These are phyloP conservation scores for Sarocladium brachiariae DNA, from an alignment of 2,329 filamentous ascomycete genomes.

Conservation along the genomic window DNA sequence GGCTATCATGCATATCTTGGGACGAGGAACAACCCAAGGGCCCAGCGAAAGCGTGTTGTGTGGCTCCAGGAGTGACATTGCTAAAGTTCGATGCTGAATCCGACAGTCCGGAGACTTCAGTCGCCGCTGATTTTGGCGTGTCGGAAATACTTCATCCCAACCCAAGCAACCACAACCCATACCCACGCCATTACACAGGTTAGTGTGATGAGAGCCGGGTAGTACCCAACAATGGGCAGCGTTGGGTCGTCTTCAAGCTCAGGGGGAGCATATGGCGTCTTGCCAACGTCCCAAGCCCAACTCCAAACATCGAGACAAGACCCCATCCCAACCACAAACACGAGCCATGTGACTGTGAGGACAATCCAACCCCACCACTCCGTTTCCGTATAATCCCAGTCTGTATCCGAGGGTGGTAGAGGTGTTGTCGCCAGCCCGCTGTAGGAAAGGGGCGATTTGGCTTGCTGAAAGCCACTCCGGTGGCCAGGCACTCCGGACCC, in stretches of 20 bases:
- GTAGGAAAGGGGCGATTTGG: slow-evolving; percentile 55
- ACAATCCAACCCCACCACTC: slow-evolving; percentile 99
- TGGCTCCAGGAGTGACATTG: not conserved
- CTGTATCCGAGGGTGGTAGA: slow-evolving; percentile 40
- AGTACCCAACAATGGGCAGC: slow-evolving; percentile 92
- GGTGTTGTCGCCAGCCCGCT: slow-evolving; percentile 44
- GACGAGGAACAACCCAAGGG: too few relatives aligned
- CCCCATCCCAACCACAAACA: slow-evolving; percentile 95
- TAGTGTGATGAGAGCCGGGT: slow-evolving; percentile 86
- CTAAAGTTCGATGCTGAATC: not conserved
- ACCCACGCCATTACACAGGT: slow-evolving; percentile 98
- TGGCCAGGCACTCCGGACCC: slow-evolving; percentile 34
- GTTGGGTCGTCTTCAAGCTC: slow-evolving; percentile 94
- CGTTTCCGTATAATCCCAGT: slow-evolving; percentile 90
- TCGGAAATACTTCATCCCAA: slow-evolving; percentile 98
- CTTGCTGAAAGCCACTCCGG: slow-evolving; percentile 42
- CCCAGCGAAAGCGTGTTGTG: not conserved
- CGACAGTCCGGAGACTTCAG: slow-evolving; percentile 25
- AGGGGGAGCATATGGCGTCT: slow-evolving; percentile 89
- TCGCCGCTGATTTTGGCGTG: slow-evolving; percentile 82
- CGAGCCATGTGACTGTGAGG: slow-evolving; percentile 82
- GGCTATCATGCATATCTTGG: not conserved
- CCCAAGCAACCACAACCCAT: slow-evolving; percentile 95
- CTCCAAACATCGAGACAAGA: slow-evolving; percentile 93
- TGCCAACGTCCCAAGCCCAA: slow-evolving; percentile 98